A percentile compares a stretch with the other conserved stretches of the same genome.
phyloP scores from a whole-genome alignment of 164 flowering plant genomes.

The Liriodendron chinense region DNA sequence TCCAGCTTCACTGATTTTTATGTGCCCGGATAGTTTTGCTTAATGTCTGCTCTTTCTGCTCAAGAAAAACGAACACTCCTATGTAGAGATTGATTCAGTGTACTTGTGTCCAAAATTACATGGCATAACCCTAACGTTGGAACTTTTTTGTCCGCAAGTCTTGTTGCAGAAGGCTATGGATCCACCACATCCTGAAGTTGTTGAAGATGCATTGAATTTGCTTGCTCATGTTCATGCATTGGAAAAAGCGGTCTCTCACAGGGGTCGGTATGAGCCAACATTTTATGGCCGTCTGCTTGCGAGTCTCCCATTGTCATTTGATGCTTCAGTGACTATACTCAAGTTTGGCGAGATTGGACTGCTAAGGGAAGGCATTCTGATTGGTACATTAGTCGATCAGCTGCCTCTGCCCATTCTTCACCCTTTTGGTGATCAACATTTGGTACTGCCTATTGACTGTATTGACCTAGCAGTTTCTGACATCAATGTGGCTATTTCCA shows the following conservation, averaged over 20 bases:
- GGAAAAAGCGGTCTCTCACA: slow-evolving; percentile 41
- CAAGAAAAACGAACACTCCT: no score
- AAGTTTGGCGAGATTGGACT: slow-evolving; percentile 79
- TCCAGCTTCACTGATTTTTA: no score
- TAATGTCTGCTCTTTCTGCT: no score
- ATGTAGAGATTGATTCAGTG: not conserved
- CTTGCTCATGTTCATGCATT: slow-evolving; percentile 62
- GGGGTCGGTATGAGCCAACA: slow-evolving; percentile 85
- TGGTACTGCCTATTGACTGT: slow-evolving; percentile 41
- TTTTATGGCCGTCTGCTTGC: slow-evolving; percentile 81
- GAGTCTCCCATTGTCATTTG: slow-evolving; percentile 80
- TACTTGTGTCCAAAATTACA: not conserved
- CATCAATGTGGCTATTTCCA: not conserved
- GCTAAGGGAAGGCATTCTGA: slow-evolving; percentile 86
- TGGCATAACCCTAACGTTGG: slow-evolving; percentile 10
- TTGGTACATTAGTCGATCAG: slow-evolving; percentile 81
- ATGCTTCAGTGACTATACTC: slow-evolving; percentile 74
- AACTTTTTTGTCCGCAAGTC: slow-evolving; percentile 32
- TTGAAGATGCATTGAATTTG: slow-evolving; percentile 77
- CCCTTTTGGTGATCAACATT: slow-evolving; percentile 74
- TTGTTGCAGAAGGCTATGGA: slow-evolving; percentile 86
- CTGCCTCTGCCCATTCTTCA: slow-evolving; percentile 84
- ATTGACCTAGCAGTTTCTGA: not conserved
- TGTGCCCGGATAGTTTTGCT: no score
- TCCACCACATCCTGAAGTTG: slow-evolving; percentile 75